phyloP scores from a whole-genome alignment of 208 protist species.

The Leishmania braziliensis region DNA sequence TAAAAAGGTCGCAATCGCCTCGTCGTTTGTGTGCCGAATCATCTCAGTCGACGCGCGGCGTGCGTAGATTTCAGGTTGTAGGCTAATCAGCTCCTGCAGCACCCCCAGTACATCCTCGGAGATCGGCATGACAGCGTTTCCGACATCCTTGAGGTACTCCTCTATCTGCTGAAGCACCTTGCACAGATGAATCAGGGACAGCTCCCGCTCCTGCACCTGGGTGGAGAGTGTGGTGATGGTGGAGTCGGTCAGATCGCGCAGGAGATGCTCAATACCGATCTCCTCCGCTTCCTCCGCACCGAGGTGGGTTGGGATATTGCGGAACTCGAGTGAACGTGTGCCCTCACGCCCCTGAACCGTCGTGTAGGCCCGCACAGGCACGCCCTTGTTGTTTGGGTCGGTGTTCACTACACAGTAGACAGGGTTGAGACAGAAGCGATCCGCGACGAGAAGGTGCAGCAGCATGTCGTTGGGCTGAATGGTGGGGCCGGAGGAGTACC shows the following conservation, averaged over 20 bases:
- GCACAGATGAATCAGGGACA: slow-evolving; percentile 93
- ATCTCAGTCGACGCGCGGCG: slow-evolving; percentile 85
- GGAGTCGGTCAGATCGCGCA: slow-evolving; percentile 98
- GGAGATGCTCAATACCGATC: slow-evolving; percentile 99
- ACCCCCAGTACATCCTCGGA: slow-evolving; percentile 88
- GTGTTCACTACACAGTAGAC: slow-evolving; percentile 94
- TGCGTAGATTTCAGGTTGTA: slow-evolving; percentile 85
- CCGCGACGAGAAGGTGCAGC: slow-evolving; percentile 96
- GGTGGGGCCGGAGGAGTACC: slow-evolving; percentile 98
- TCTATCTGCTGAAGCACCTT: slow-evolving; percentile 89
- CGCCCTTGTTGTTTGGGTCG: slow-evolving; percentile 87
- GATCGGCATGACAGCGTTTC: slow-evolving; percentile 69
- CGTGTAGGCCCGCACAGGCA: slow-evolving; percentile 90
- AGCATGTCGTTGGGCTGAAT: slow-evolving; percentile 97
- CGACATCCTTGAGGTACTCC: slow-evolving; percentile 90
- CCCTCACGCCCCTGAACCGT: slow-evolving; percentile 85
- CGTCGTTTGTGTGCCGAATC: slow-evolving; percentile 87
- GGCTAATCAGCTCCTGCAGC: slow-evolving; percentile 89
- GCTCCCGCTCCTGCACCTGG: slow-evolving; percentile 94
- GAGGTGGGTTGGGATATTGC: slow-evolving; percentile 93
- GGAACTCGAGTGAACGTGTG: slow-evolving; percentile 84
- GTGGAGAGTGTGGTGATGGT: slow-evolving; percentile 96
- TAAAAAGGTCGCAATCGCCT: slow-evolving; percentile 85
- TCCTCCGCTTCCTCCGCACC: slow-evolving; percentile 98
- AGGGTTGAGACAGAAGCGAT: slow-evolving; percentile 92